Evolutionary conservation across 805 yeast species (phyloP), one percentile per base, ranked within the genome.

Genomic region (Sugiyamaella qingdaonensis): DNA sequence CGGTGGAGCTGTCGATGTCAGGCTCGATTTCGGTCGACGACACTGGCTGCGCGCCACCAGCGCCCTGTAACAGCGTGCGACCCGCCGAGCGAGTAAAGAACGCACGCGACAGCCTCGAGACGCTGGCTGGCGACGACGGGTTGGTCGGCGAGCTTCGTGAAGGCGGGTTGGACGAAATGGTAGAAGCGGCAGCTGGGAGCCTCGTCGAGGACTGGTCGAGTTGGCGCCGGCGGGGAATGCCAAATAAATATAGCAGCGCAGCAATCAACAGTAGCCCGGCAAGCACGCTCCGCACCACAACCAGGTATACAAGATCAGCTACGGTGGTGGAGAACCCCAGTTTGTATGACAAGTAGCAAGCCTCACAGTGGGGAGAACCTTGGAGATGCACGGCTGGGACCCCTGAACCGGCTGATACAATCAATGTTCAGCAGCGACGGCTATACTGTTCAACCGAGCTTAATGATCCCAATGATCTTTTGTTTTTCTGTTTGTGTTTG

Each of bases 201-300:
- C 31, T 8, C 14, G 19, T 18, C 11, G 16, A 29, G 48, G 31
- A 14, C 4, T 18, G 47, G 18, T 21, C 18, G 13, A 16, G 47
- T 13, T 11, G n/a, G 18, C 18, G 24, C n/a, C 18, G 34, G 3
- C 33, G 14, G 5, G 33, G 47, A 18, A n/a, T 4, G 11, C 13
- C 19, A n/a, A 39, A 10, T 10, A 39, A 39, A 21, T 39, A 39
- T 36, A 44, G 47, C 10, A 44, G 33, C 33, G 43, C 43, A 39
- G 19, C 19, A 36, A 48, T 53, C 16, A 45, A 24, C 31, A 37
- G 49, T 21, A 10, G 44, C 16, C 53, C 53, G 29, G 47, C n/a
- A 45, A 21, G 42, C 43, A 27, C 43, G 51, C 42, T 45, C 31
- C 19, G 24, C 43, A n/a, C 53, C 43, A 31, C 11, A 16, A 27